Evolutionary conservation across 768 basidiomycete genomes (phyloP), one percentile per base, ranked within the genome.

Genomic region (Dentipellis fragilis): DNA sequence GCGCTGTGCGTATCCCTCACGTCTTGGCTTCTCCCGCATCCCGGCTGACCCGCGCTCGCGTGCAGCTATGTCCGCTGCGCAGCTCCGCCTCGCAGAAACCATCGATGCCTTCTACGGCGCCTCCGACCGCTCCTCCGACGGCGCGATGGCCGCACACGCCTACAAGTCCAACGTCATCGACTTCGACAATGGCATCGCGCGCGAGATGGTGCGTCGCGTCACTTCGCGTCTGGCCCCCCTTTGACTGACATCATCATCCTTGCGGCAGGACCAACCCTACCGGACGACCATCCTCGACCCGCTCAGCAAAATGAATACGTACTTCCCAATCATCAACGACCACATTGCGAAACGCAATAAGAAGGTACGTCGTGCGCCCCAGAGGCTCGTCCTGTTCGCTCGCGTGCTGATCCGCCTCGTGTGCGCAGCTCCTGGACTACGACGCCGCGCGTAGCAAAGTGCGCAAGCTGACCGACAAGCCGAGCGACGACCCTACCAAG

Each of bases 81-180:
- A 98, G 69, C 81, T 85, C 17, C 84, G 90, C 55, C 81, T 98
- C 64, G 93, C 93, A 11, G 93, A 96, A 54, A 95, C 94, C 29
- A 79, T 99, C 67, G 89, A 94, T 68, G 75, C 83, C 7, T 98
- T 99, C 75, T 99, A 97, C 69, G 79, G 82, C 57, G 80, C 93
- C 48, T 81, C 89, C 12, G 92, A 93, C 75, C 80, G 80, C 57
- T 73, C 81, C 35, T 91, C 89, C 10, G 91, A 93, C 60, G 89
- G 93, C 47, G 96, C 95, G 9, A 96, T 98, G 92, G 89, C 94
- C 0, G 89, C 91, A 1, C 91, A 97, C 64, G 89, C 96, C 1
- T 99, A 98, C 77, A 95, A 90, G 66, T 81, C 90, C 37, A 90
- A 93, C 0, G 89, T 96, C 8, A 92, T 95, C 62, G 96, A 99